phyloP scores from a whole-genome alignment of 108 stramenopile genomes.

The Conticribra guillardii region DNA sequence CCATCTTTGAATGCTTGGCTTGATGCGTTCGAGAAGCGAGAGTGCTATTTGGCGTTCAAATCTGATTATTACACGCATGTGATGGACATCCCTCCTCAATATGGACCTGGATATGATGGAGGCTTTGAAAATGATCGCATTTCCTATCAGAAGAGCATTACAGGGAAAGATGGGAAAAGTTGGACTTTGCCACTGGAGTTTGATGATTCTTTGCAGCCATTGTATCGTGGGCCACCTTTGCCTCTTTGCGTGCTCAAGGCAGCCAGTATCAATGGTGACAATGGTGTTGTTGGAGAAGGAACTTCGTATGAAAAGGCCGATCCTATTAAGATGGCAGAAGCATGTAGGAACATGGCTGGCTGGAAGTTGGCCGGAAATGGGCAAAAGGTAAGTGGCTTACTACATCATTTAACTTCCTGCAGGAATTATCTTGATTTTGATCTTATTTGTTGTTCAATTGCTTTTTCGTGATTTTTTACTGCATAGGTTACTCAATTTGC shows the following conservation, averaged over 20 bases:
- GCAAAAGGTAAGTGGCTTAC: constrained; percentile 37
- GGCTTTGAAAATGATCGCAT: constrained; percentile 70
- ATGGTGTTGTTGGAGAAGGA: constrained; percentile 55
- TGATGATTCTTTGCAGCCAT: constrained; percentile 80
- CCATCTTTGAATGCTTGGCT: constrained; percentile 82
- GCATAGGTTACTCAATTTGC: constrained; percentile 68
- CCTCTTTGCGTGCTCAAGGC: constrained; percentile 73
- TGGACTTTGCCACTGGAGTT: constrained; percentile 72
- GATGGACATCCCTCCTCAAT: constrained; percentile 75
- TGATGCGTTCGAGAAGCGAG: constrained; percentile 90
- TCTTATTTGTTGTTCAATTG: not conserved
- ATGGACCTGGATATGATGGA: constrained; percentile 75
- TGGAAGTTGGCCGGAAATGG: constrained; percentile 82
- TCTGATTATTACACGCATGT: constrained; percentile 82
- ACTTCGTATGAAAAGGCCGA: constrained; percentile 66
- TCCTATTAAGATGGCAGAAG: constrained; percentile 54
- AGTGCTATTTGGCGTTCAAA: constrained; percentile 88
- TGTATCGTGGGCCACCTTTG: constrained; percentile 77
- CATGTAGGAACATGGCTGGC: constrained; percentile 78
- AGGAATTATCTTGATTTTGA: not conserved
- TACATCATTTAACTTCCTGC: not conserved
- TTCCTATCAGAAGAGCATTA: constrained; percentile 54
- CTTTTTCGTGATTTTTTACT: not conserved
- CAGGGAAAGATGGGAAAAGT: constrained; percentile 58
- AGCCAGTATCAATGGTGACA: constrained; percentile 55